Evolutionary conservation across 2,329 filamentous ascomycete species (phyloP), one percentile per base, ranked within the genome.

Genomic region (Orbilia blumenaviensis): DNA sequence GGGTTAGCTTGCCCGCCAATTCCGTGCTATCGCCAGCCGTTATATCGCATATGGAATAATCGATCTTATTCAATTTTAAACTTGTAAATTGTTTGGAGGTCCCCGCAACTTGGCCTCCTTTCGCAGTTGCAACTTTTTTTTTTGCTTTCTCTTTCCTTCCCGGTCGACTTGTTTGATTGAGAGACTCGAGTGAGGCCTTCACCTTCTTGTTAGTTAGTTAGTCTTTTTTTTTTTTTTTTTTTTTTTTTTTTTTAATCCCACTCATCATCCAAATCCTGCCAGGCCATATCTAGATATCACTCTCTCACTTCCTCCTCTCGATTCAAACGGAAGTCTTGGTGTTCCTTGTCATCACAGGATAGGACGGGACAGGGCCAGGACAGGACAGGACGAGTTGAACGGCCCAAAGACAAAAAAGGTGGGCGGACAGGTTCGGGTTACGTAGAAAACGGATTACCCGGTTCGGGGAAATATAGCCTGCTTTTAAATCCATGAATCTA

Each of bases 391-490:
- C n/a, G n/a, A n/a, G n/a, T n/a, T n/a, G n/a, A n/a, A 21, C n/a
- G 52, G 16, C 18, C 9, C 32, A 63, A 44, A 44, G 23, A 18
- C 38, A 41, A 60, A 29, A 41, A 60, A 29, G 25, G 50, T 48
- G 63, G 36, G 50, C 38, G 38, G 41, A 25, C 18, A 18, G 41
- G 27, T 29, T 50, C 32, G 27, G 29, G 48, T 29, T 66, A 29
- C 50, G 66, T 50, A 50, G 41, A 50, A 66, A 66, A 66, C 68
- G 68, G 68, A 52, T 52, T 66, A 73, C 61, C 68, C 42, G 60
- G 68, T 73, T 73, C 68, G 50, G 50, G 60, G 68, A 66, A 66
- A 66, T 73, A 60, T 52, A 66, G 29, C 27, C 68, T 66, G 50
- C 56, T 69, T 36, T 54, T 66, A 56, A 66, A 41, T 63, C 42